Percentiles rank a stretch among this genome's conserved stretches.
Evolutionary conservation across 768 basidiomycete genomes (phyloP).

Genomic region (Tephrocybe sp.): DNA sequence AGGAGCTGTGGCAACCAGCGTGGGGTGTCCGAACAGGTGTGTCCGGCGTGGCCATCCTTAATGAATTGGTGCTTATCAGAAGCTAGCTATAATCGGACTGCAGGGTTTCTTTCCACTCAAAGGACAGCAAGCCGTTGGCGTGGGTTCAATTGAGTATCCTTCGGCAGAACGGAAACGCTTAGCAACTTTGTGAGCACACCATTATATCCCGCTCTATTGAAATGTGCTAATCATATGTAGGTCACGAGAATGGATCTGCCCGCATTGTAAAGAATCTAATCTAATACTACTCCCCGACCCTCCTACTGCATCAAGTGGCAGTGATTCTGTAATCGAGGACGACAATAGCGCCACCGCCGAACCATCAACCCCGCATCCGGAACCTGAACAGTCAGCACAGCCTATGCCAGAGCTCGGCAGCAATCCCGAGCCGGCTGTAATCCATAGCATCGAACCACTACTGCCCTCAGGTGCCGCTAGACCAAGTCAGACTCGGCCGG

Average conservation of each 20-base stretch:
- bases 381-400: background rate
- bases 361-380: background rate
- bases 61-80: background rate
- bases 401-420: background rate
- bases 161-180: slow-evolving; percentile 72
- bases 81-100: slow-evolving; percentile 76
- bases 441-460: slow-evolving; percentile 12
- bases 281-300: slow-evolving; percentile 72
- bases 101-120: slow-evolving; percentile 89
- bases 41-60: slow-evolving; percentile 14
- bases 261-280: slow-evolving; percentile 69
- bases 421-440: background rate
- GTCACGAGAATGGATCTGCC: slow-evolving; percentile 79
- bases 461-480: slow-evolving; percentile 3
- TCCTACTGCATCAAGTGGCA: slow-evolving; percentile 15
- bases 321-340: background rate
- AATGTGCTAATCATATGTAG: slow-evolving; percentile 32
- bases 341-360: background rate
- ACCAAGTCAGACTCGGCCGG: slow-evolving; percentile 7
- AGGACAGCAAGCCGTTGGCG: slow-evolving; percentile 82
- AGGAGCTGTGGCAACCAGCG: slow-evolving; percentile 96
- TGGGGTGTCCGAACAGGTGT: slow-evolving; percentile 96
- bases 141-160: slow-evolving; percentile 85
- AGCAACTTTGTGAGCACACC: slow-evolving; percentile 60
- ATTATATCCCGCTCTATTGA: slow-evolving; percentile 8